Base-by-base conservation (phyloP, 2,329 filamentous ascomycete species). In the Colletotrichum spinosum region DNA sequence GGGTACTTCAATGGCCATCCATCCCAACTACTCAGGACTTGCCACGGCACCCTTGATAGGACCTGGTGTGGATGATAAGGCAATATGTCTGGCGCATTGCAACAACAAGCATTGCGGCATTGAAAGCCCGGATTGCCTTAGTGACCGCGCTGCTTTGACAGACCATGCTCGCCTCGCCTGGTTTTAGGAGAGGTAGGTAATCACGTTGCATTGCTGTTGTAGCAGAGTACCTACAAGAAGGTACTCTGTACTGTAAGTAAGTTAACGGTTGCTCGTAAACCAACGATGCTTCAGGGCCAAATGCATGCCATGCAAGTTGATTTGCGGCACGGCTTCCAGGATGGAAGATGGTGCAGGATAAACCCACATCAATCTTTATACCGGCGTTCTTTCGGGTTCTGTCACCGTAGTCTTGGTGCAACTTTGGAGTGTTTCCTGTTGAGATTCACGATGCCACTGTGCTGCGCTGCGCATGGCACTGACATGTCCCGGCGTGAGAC, bases 401-500 rank as follows among this genome's bases (percentile, higher is more conserved):
- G 55, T 55, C 61, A 50, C 37, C 38, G 6, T 41, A 13, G 38
- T 3, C 38, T 41, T 41, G 38, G 3, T 41, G 9, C 13, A 13
- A 9, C 13, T 41, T 9, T 41, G 38, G 38, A 54, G 49, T 60
- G 44, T 56, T 33, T 50, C 38, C 33, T 41, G 38, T 38, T 45
- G n/a, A 45, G 39, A 34, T 41, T 41, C 50, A 45, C 46, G 51
- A 25, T 46, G 37, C 37, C 45, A 38, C 38, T 15, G 50, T 49
- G 44, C 46, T 49, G 13, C 48, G n/a, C 38, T 13, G n/a, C 62
- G 46, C 57, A 55, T 62, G 39, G 51, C 62, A 65, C 57, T 56
- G 62, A 62, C 57, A 48, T 51, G 55, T 61, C 58, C 57, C 41
- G 39, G 58, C 50, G 57, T 41, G 51, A 62, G 62, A 65, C 57